Evolutionary conservation across 2,329 filamentous ascomycete species (phyloP).

Genomic region (Periconia macrospinosa): DNA sequence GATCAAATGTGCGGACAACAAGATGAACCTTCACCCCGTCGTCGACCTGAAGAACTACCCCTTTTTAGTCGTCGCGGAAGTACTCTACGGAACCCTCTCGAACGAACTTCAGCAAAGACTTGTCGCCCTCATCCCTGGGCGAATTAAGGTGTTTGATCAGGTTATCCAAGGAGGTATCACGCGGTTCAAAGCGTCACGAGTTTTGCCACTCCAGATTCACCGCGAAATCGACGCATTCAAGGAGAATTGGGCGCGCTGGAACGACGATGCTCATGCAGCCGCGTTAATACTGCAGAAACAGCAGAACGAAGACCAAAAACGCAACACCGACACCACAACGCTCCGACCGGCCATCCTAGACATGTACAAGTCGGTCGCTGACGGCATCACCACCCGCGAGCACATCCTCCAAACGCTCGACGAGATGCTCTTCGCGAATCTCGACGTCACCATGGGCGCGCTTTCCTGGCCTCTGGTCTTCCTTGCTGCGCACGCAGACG

Average conservation of each 20-base stretch:
- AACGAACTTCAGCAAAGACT: constrained; percentile 27
- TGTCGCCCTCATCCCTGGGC: constrained; percentile 17
- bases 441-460: constrained; percentile 50
- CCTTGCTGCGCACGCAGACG: constrained; percentile 40
- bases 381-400: constrained; percentile 10
- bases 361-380: constrained; percentile 11
- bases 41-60: neutral
- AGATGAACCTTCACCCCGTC: neutral
- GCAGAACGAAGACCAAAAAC: too few relatives aligned
- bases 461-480: constrained; percentile 50
- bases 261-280: constrained; percentile 18
- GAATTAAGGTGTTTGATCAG: constrained; percentile 37
- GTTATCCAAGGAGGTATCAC: constrained; percentile 41
- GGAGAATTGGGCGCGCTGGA: constrained; percentile 31
- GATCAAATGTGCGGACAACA: neutral
- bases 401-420: constrained; percentile 49
- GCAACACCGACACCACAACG: too few relatives aligned
- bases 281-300: too few relatives aligned
- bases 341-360: constrained; percentile 10
- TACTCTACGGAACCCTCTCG: constrained; percentile 41
- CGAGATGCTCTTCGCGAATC: constrained; percentile 52
- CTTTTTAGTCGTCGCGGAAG: constrained; percentile 40
- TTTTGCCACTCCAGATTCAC: constrained; percentile 32
- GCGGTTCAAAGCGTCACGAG: constrained; percentile 25
- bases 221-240: constrained; percentile 11